Evolutionary conservation across 306 rosid genomes (phyloP).

Genomic region (Potentilla sterilis): DNA sequence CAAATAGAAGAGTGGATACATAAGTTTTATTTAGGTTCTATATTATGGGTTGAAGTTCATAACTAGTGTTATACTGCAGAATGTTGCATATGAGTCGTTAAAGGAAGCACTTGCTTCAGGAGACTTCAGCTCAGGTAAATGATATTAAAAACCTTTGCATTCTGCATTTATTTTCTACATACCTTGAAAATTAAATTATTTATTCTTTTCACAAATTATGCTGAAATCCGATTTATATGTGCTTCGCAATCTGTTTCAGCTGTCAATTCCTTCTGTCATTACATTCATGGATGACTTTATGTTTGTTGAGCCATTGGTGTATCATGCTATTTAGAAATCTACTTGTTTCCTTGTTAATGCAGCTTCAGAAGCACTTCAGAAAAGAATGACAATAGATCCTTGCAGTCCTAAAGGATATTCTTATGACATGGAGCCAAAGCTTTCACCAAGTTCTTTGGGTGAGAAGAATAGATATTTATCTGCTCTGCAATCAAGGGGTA

Average conservation of each 20-base stretch:
- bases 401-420: constrained; percentile 84
- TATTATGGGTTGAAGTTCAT: constrained; percentile 20
- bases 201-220: not conserved
- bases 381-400: constrained; percentile 59
- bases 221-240: not conserved
- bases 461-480: constrained; percentile 34
- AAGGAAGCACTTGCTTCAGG: constrained; percentile 62
- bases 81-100: constrained; percentile 83
- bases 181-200: not conserved
- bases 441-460: constrained; percentile 47
- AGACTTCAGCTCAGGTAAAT: constrained; percentile 55
- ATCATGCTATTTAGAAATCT: too few relatives aligned
- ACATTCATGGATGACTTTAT: not conserved
- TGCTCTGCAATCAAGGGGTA: constrained; percentile 63
- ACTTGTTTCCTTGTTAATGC: constrained; percentile 39
- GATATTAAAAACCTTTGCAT: constrained; percentile 6
- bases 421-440: constrained; percentile 42
- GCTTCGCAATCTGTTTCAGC: not conserved
- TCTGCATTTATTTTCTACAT: constrained; percentile 1
- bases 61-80: constrained; percentile 49
- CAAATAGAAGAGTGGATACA: not conserved
- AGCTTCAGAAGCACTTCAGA: constrained; percentile 57
- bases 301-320: not conserved
- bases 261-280: not conserved
- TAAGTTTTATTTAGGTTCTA: constrained; percentile 14